These are phyloP conservation scores for Aegilops tauschii DNA, from an alignment of 176 grass and related monocot species.

Conservation along the genomic window DNA sequence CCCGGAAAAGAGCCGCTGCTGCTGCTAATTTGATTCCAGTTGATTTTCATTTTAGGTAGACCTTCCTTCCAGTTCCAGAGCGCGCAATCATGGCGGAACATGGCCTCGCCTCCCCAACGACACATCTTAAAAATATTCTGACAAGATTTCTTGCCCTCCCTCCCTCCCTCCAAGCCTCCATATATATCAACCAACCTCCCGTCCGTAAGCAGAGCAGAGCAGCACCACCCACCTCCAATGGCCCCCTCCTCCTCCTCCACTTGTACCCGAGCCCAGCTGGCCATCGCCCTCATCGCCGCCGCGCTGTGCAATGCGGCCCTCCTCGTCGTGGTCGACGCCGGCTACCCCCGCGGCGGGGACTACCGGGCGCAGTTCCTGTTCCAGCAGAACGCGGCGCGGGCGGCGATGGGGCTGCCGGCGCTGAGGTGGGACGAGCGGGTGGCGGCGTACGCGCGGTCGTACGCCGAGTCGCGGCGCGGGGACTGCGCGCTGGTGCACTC, in stretches of 20 bases:
- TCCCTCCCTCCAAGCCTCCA: neutral
- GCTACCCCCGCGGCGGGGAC: slow-evolving; percentile 12
- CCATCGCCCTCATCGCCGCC: neutral
- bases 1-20: neutral
- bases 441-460: slow-evolving; percentile 61
- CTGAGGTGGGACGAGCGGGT: slow-evolving; percentile 54
- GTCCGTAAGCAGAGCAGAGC: neutral
- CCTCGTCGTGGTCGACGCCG: neutral
- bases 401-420: slow-evolving; percentile 30
- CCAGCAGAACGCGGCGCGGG: slow-evolving; percentile 58
- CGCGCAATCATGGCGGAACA: slow-evolving; percentile 68
- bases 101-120: slow-evolving; percentile 50
- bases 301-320: neutral
- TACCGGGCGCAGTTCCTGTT: slow-evolving; percentile 38
- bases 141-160: neutral
- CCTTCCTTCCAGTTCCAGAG: slow-evolving; percentile 29
- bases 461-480: slow-evolving; percentile 48
- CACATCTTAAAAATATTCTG: slow-evolving; percentile 4
- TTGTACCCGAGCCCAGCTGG: neutral
- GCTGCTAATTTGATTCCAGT: slow-evolving; percentile 6
- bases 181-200: slow-evolving; percentile 1
- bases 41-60: slow-evolving; percentile 43
- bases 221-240: slow-evolving; percentile 29
- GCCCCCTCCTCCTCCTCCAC: slow-evolving; percentile 19
- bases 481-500: slow-evolving; percentile 88